Evolutionary conservation across 179 eudicot genomes (phyloP), one percentile per base, ranked within the genome.

Genomic region (Patellifolia procumbens): DNA sequence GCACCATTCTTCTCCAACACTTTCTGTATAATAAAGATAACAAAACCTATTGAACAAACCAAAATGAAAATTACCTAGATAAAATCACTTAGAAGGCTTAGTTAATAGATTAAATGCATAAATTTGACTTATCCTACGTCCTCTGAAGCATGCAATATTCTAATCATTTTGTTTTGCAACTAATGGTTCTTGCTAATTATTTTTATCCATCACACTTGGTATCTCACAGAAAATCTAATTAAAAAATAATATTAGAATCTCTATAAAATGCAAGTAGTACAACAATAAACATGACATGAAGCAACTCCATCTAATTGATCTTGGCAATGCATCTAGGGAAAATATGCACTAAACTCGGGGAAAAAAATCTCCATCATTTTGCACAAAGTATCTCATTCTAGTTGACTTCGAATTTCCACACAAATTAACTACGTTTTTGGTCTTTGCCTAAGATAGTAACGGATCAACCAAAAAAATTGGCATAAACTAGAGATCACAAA

Each of bases 1-100:
- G 86, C 93, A 68, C 91, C 95, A 77, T 95, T 95, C 87, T 86
- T 93, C 85, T 87, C 82, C 79, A 93, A 62, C 70, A 89, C 87
- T 89, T 85, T 86, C 97, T 95, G 95, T 70, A 80, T 29, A 70
- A 64, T 72, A 74, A 17, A 55, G 46, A 64, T 61, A 69, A 43
- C n/a, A 34, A 29, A 73, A 74, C 60, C 68, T 13, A 7, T 22
- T 64, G 59, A 53, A 46, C 49, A 32, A 61, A 32, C 17, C 53
- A 20, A 32, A 45, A 67, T 32, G 11, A 16, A 34, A 32, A 22
- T 26, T 48, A 34, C 19, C 32, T 4, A 28, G 42, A 35, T 46
- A n/a, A 32, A n/a, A 34, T 35, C 26, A 49, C 51, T 20, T 22
- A n/a, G n/a, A n/a, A n/a, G n/a, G 32, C 4, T 48, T 49, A 70